phyloP scores from a whole-genome alignment of 139 green algal species.

The Axilococcus clingmanii region DNA sequence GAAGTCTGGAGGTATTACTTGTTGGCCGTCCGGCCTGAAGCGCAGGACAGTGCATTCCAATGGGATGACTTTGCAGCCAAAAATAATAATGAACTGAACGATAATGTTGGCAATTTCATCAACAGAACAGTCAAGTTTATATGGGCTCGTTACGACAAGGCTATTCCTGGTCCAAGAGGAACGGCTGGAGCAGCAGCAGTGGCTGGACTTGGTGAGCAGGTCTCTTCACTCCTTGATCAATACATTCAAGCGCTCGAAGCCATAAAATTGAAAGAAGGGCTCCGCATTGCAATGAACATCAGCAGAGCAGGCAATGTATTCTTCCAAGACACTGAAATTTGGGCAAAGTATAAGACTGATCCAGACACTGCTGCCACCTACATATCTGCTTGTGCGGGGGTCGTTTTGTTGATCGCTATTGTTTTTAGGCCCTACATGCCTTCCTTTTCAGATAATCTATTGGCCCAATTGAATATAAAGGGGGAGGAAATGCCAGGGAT shows the following conservation, averaged over 20 bases:
- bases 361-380: slow-evolving; percentile 11
- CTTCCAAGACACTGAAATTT: slow-evolving; percentile 48
- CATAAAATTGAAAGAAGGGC: slow-evolving; percentile 20
- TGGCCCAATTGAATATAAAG: slow-evolving; percentile 33
- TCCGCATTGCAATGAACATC: slow-evolving; percentile 22
- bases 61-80: slow-evolving; percentile 83
- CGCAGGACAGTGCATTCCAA: slow-evolving; percentile 69
- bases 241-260: slow-evolving; percentile 54
- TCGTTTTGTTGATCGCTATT: slow-evolving; percentile 69
- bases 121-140: slow-evolving; percentile 75
- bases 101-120: slow-evolving; percentile 89
- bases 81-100: slow-evolving; percentile 90
- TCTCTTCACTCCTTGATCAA: slow-evolving; percentile 47
- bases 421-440: slow-evolving; percentile 92
- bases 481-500: slow-evolving; percentile 29
- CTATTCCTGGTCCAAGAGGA: slow-evolving; percentile 28
- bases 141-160: slow-evolving; percentile 49
- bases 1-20: slow-evolving; percentile 96
- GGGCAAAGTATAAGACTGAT: slow-evolving; percentile 47
- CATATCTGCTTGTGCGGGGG: slow-evolving; percentile 52
- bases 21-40: slow-evolving; percentile 74
- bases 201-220: slow-evolving; percentile 34
- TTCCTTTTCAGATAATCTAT: slow-evolving; percentile 54
- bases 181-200: slow-evolving; percentile 25
- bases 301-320: slow-evolving; percentile 28